Base-by-base conservation (phyloP, 192 early-diverging fungal genomes). In the Podila epigama region DNA sequence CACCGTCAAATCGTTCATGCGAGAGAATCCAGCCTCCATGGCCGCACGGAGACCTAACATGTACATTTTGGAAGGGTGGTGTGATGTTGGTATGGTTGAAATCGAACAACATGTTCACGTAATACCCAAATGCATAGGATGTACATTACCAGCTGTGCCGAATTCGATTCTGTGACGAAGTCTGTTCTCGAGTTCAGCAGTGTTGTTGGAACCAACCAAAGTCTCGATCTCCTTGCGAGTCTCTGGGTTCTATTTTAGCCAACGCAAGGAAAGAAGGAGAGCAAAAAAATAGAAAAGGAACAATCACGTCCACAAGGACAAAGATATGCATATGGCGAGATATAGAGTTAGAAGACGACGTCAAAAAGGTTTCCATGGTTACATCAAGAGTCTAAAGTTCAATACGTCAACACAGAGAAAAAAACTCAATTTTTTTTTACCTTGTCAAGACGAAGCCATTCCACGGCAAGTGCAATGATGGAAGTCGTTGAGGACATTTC, bases 11-110 rank as follows among this genome's bases (percentile, higher is more conserved):
- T 91, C 88, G 80, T 98, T 98, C 89, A 98, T 96, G 33, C 94
- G 82, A 35, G 94, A 85, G 83, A 94, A 98, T 25, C 96, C 96
- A 58, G 95, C 92, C 64, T 93, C 92, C 95, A 96, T 98, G n/a
- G 87, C 85, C 22, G 96, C 93, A 39, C 96, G 85, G 36, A 98
- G 81, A 5, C 96, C 92, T 88, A 40, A n/a, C 11, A 34, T 8
- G 60, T 4, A 54, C 35, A 33, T 18, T 3, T 12, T 0, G 18
- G 25, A 58, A 35, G 18, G 50, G 37, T 22, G 16, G 32, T 32
- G 3, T 40, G 48, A 28, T 35, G 13, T 18, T 48, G n/a, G 44
- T 18, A 16, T 9, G 9, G 15, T 34, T 66, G 0, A 27, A 41
- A 15, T 7, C 27, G 20, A 36, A 6, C 69, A 27, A 51, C 7